Conservation (phyloP, 2,329 filamentous ascomycete genomes). For the Fusarium bulbicola region DNA sequence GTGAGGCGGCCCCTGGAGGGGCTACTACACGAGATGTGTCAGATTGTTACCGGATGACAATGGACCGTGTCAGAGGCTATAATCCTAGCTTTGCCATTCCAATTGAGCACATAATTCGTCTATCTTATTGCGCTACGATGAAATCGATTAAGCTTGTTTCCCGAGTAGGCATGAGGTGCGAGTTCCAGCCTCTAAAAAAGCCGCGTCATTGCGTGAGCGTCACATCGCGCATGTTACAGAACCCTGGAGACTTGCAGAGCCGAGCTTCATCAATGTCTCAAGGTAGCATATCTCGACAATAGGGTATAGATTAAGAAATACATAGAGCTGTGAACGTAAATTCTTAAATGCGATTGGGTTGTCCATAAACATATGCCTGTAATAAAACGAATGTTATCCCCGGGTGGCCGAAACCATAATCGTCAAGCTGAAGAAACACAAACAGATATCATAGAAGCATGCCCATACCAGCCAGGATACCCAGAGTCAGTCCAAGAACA, state of each 20-base stretch:
- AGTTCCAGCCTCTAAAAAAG: neutral
- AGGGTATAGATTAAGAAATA: neutral
- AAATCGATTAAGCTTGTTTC: neutral
- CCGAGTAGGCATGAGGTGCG: neutral
- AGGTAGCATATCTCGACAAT: neutral
- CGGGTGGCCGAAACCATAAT: neutral
- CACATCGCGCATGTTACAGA: neutral
- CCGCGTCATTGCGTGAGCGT: neutral
- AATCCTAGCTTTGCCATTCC: accelerated
- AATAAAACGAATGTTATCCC: neutral
- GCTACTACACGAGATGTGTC: neutral
- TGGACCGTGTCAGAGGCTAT: neutral
- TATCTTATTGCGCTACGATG: neutral
- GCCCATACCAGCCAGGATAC: conserved; percentile 2
- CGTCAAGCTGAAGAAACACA: neutral
- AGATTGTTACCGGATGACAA: neutral
- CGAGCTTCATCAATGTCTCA: neutral
- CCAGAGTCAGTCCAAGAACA: neutral
- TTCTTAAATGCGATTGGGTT: neutral
- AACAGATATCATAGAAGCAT: neutral
- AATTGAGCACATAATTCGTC: neutral
- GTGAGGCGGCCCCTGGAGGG: neutral
- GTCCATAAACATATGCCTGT: neutral
- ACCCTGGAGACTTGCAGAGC: neutral
- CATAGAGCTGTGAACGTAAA: neutral